Base-by-base conservation (phyloP, 1,284 basidiomycete species). In the Ceratorhiza oryzae-sativae region DNA sequence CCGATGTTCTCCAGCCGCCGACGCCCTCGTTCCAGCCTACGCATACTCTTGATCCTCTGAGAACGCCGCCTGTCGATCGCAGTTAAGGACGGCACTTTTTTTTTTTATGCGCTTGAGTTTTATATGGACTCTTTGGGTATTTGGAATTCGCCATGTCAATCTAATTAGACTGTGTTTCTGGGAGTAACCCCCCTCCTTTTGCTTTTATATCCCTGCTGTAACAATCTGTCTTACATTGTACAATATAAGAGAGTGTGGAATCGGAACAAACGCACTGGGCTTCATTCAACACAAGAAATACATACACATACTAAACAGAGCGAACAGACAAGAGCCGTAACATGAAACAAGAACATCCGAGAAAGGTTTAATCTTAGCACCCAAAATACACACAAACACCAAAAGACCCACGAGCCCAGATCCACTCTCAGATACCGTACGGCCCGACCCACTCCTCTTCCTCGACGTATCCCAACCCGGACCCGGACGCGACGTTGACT, bases 371-470 rank as follows among this genome's bases (percentile, higher is more conserved):
- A 56, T 34, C 34, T 56, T 45, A 4, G n/a, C 42, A 45, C 42
- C 6, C 4, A 18, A 45, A 8, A 8, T 18, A 6, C 27, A 45
- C 23, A 68, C 34, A 68, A 25, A 41, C 30, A 65, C 39, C 46
- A 65, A 53, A 25, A 55, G 32, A 27, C 18, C 39, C 23, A 39
- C 39, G 30, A 23, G 23, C 20, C 56, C 56, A 59, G 27, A 60
- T 23, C 36, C 58, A 27, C 25, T 27, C 32, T 73, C 62, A 75
- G 18, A 76, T 25, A 20, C 75, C 75, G 51, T 76, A 76, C 20
- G 75, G 75, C 15, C 74, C 75, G n/a, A 76, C 75, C 67, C 72
- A 76, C 51, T 75, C 73, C n/a, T 74, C 75, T 41, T 73, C 73
- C 62, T 76, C 75, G 20, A 75, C 63, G 45, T 73, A 75, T 48